Evolutionary conservation across 495 filamentous ascomycete genomes (phyloP).

Genomic region (Trichocladium antarcticum): DNA sequence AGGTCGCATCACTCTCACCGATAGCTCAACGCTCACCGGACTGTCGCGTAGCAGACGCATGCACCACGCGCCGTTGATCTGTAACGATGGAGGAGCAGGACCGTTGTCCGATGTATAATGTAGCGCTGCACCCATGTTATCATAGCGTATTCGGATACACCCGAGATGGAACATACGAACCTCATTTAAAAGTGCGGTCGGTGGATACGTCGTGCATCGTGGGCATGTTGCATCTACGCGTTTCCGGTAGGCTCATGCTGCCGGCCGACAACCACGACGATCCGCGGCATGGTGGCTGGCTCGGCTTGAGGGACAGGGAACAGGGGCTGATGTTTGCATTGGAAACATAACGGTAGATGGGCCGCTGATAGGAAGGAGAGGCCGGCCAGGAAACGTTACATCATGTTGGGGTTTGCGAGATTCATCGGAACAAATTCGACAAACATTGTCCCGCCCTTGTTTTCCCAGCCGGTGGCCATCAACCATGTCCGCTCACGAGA

Average conservation of each 20-base stretch:
- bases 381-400: too few relatives aligned
- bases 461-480: too few relatives aligned
- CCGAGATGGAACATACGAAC: not conserved
- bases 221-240: slow-evolving; percentile 7
- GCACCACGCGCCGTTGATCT: not conserved
- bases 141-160: too few relatives aligned
- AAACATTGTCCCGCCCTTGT: too few relatives aligned
- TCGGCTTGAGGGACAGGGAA: too few relatives aligned
- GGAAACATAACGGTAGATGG: too few relatives aligned
- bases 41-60: slow-evolving; percentile 1
- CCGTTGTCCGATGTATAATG: not conserved
- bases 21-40: not conserved
- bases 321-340: too few relatives aligned
- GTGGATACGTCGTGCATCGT: slow-evolving; percentile 8
- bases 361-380: too few relatives aligned
- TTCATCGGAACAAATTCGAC: too few relatives aligned
- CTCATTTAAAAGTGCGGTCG: not conserved
- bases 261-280: slow-evolving; percentile 1
- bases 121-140: not conserved
- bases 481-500: too few relatives aligned
- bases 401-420: too few relatives aligned
- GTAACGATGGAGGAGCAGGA: not conserved
- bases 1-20: slow-evolving; percentile 1
- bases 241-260: not conserved
- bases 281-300: too few relatives aligned